phyloP scores from a whole-genome alignment of 1,284 basidiomycete species.

The Flammula alnicola region DNA sequence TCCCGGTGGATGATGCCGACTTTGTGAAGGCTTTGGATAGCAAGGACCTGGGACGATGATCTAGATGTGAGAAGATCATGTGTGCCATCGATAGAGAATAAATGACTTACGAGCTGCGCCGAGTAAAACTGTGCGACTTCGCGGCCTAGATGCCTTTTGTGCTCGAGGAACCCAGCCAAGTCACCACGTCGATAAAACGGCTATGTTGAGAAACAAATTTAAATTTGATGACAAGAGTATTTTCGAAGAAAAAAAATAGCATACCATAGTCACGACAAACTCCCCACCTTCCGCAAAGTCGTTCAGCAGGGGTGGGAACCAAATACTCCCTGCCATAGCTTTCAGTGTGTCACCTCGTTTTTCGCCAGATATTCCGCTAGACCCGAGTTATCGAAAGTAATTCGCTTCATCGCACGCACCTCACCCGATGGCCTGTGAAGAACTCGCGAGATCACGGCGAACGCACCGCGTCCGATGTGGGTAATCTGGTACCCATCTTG shows the following conservation, averaged over 20 bases:
- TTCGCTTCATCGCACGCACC: constrained; percentile 29
- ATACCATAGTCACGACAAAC: constrained; percentile 28
- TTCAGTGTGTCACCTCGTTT: constrained; percentile 26
- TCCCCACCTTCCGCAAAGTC: constrained; percentile 26
- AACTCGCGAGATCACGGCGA: constrained; percentile 28
- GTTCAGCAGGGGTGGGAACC: constrained; percentile 28
- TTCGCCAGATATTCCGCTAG: constrained; percentile 27
- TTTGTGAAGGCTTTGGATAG: constrained; percentile 33
- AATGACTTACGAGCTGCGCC: constrained; percentile 34
- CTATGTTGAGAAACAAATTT: constrained; percentile 8
- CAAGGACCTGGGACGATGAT: constrained; percentile 28
- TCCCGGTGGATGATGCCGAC: constrained; percentile 38
- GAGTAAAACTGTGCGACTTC: constrained; percentile 35
- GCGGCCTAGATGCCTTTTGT: constrained; percentile 27
- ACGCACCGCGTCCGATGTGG: constrained; percentile 27
- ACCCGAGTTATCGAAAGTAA: constrained; percentile 27
- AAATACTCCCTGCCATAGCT: constrained; percentile 25
- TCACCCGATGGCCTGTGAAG: constrained; percentile 25
- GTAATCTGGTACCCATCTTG: constrained; percentile 27
- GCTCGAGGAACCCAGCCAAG: constrained; percentile 25
- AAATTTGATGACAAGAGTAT: not conserved
- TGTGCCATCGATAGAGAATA: too few species aligned
- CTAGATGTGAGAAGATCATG: not conserved
- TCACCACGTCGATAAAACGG: constrained; percentile 29
- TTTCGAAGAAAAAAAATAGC: not conserved